Evolutionary conservation across 345 rosid genomes (phyloP).

Genomic region (Limnanthes douglasii): DNA sequence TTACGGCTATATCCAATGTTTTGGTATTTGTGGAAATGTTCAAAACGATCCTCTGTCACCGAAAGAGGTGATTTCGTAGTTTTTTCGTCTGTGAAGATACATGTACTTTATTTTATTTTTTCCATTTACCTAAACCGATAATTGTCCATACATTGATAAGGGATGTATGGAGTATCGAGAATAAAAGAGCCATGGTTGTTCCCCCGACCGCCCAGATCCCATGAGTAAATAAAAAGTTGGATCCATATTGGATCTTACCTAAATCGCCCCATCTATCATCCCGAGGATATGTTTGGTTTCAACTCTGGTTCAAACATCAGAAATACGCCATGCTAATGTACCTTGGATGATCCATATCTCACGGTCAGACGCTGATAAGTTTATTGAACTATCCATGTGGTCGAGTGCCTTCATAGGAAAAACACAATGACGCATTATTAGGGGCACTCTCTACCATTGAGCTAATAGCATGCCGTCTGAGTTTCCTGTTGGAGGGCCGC

Average conservation of each 20-base stretch:
- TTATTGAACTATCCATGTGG: no score
- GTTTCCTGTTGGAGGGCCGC: neutral
- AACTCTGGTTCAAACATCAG: neutral
- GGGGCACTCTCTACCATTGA: neutral
- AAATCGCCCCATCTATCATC: neutral
- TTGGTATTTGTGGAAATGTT: neutral
- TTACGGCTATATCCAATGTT: neutral
- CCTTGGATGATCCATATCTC: constrained; percentile 1
- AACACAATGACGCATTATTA: neutral
- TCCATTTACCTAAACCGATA: neutral
- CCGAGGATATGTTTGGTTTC: neutral
- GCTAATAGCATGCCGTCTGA: neutral
- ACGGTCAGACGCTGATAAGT: no score
- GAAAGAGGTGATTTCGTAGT: neutral
- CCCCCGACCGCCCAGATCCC: neutral
- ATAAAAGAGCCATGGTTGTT: neutral
- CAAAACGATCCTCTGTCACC: neutral
- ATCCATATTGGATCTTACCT: neutral
- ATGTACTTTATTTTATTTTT: neutral
- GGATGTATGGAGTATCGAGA: neutral
- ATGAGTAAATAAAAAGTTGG: neutral
- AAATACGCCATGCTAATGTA: neutral
- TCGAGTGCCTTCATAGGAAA: neutral
- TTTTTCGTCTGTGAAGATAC: neutral
- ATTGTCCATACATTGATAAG: neutral